These are phyloP conservation scores for Salix suchowensis DNA, from an alignment of 345 rosid genomes.

Conservation along the genomic window DNA sequence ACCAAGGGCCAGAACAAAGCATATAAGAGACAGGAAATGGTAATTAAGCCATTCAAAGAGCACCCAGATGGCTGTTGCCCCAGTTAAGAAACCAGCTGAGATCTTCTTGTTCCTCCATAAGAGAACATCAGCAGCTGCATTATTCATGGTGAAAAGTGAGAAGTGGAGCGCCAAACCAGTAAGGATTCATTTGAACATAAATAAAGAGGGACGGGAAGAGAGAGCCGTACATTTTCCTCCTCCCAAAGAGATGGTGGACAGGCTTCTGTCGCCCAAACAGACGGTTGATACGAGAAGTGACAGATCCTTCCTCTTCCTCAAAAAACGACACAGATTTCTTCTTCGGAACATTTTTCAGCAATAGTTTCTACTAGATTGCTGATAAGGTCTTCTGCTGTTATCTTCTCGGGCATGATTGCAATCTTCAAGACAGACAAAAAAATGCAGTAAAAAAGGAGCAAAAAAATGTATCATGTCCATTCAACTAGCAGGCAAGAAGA, in stretches of 20 bases:
- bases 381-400: constrained; percentile 47
- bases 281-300: constrained; percentile 53
- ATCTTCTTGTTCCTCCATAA: constrained; percentile 97
- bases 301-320: constrained; percentile 49
- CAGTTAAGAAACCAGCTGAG: constrained; percentile 59
- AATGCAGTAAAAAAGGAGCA: not conserved
- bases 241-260: constrained; percentile 68
- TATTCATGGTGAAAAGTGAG: constrained; percentile 2
- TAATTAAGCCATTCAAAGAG: constrained; percentile 91
- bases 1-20: constrained; percentile 61
- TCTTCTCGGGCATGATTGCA: constrained; percentile 76
- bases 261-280: constrained; percentile 83
- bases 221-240: constrained; percentile 76
- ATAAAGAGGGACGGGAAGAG: not conserved
- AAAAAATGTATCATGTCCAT: not conserved
- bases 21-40: constrained; percentile 68
- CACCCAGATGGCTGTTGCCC: constrained; percentile 80
- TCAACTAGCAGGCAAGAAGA: not conserved
- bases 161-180: not conserved
- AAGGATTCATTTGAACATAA: not conserved
- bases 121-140: constrained; percentile 93
- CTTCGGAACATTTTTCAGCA: constrained; percentile 53
- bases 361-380: constrained; percentile 59
- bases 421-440: constrained; percentile 3
- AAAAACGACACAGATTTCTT: constrained; percentile 57